Conservation (phyloP, 176 grass and related monocot species). For the Saccharum officinarum region DNA sequence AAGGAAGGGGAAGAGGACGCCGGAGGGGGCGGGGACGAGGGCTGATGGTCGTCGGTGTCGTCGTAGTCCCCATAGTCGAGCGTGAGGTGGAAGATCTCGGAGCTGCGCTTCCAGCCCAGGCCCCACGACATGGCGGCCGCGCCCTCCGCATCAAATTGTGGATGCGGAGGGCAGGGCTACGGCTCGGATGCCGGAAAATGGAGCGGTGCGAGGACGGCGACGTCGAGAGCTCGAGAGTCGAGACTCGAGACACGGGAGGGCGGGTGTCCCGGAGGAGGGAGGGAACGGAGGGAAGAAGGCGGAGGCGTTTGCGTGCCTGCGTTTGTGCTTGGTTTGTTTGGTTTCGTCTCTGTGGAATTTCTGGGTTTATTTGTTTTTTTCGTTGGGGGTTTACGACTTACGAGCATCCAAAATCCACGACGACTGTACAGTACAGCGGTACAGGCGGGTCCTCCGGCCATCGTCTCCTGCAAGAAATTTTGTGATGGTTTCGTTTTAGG, state of each 20-base stretch:
- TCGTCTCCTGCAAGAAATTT: slow-evolving; percentile 31
- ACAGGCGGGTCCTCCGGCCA: background rate
- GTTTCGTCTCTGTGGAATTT: slow-evolving; percentile 12
- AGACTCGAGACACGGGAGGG: background rate
- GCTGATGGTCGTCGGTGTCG: slow-evolving; percentile 36
- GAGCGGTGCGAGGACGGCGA: slow-evolving; percentile 10
- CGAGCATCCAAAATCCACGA: slow-evolving; percentile 34
- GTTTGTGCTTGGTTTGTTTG: slow-evolving; percentile 12
- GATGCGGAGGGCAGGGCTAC: slow-evolving; percentile 15
- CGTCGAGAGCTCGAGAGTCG: background rate
- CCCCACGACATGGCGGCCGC: slow-evolving; percentile 83
- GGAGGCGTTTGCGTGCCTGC: slow-evolving; percentile 1
- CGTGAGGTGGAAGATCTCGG: slow-evolving; percentile 96
- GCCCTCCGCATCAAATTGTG: slow-evolving; percentile 49
- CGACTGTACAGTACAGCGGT: background rate
- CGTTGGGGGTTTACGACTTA: slow-evolving; percentile 58
- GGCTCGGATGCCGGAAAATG: slow-evolving; percentile 9
- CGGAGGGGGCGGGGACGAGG: background rate
- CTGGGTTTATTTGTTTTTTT: slow-evolving; percentile 24
- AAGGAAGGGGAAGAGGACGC: slow-evolving; percentile 15
- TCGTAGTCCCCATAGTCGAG: slow-evolving; percentile 80
- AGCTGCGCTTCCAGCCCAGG: slow-evolving; percentile 95
- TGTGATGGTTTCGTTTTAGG: background rate
- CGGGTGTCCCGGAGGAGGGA: background rate
- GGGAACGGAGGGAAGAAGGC: slow-evolving; percentile 1